Percentiles rank a stretch among this genome's conserved stretches.
Conservation (phyloP, 805 yeast genomes). For the Lipomyces anomalus region DNA sequence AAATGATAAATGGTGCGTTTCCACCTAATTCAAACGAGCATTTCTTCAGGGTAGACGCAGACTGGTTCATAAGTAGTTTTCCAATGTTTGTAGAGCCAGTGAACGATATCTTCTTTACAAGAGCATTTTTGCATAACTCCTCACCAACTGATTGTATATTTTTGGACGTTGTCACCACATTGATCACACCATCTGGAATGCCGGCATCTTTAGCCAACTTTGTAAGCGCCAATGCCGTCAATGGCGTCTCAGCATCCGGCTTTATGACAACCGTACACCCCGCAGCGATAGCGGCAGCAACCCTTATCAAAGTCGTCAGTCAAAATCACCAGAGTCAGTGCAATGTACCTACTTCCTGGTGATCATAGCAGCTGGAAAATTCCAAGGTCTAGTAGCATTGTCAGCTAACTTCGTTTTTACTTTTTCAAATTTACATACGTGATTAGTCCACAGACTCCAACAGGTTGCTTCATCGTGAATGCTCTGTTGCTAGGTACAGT, state of each 20-base stretch:
- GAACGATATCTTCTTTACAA: conserved; percentile 63
- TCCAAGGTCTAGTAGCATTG: conserved; percentile 53
- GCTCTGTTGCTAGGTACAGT: conserved; percentile 40
- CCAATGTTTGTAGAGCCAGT: conserved; percentile 78
- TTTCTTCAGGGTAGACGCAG: conserved; percentile 58
- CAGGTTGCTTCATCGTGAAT: conserved; percentile 61
- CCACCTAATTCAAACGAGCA: conserved; percentile 74
- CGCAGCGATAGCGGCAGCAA: conserved; percentile 73
- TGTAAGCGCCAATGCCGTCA: conserved; percentile 64
- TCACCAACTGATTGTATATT: conserved; percentile 42
- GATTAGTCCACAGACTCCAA: conserved; percentile 72
- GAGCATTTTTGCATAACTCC: conserved; percentile 46
- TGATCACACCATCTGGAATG: conserved; percentile 62
- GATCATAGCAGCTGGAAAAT: conserved; percentile 60
- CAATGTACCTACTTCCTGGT: conserved; percentile 20
- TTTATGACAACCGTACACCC: conserved; percentile 74
- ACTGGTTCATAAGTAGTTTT: conserved; percentile 56
- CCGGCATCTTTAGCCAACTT: conserved; percentile 60
- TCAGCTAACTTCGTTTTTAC: background rate
- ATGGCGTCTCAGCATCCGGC: conserved; percentile 74
- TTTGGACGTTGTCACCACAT: conserved; percentile 46
- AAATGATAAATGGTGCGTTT: conserved; percentile 71
- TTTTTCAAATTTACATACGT: conserved; percentile 33
- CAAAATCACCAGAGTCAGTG: background rate
- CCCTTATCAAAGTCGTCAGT: conserved; percentile 61